Evolutionary conservation across 768 basidiomycete genomes (phyloP).

Genomic region (Suillus decipiens): DNA sequence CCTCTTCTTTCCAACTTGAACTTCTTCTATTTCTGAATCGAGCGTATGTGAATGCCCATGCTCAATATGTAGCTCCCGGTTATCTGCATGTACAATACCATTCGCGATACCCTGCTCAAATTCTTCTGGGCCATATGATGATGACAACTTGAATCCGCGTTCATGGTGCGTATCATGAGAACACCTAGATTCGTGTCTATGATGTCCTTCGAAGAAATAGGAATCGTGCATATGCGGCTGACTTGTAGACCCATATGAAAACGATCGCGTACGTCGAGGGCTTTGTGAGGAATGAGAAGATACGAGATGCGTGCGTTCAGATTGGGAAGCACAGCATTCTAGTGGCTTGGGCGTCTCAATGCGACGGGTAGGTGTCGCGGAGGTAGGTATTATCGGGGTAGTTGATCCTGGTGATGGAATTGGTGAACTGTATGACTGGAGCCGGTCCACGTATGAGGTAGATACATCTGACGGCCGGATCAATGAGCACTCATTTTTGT

Average conservation of each 20-base stretch:
- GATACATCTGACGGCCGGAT: slow-evolving; percentile 56
- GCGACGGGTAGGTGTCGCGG: slow-evolving; percentile 1
- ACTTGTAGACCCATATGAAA: slow-evolving; percentile 25
- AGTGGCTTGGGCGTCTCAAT: slow-evolving; percentile 6
- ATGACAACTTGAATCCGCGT: slow-evolving; percentile 20
- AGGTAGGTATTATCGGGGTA: slow-evolving; percentile 19
- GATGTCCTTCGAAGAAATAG: slow-evolving; percentile 36
- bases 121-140: slow-evolving; percentile 24
- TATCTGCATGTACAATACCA: slow-evolving; percentile 8
- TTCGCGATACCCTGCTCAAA: slow-evolving; percentile 1
- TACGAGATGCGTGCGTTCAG: slow-evolving; percentile 25
- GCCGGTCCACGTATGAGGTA: slow-evolving; percentile 70
- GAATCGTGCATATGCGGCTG: slow-evolving; percentile 10
- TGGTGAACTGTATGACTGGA: slow-evolving; percentile 63
- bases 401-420: slow-evolving; percentile 41
- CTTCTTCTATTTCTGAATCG: slow-evolving; percentile 22
- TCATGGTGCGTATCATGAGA: slow-evolving; percentile 33
- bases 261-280: neutral
- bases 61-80: slow-evolving; percentile 3
- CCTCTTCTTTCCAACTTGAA: slow-evolving; percentile 51
- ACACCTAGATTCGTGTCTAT: slow-evolving; percentile 33
- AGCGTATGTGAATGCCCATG: slow-evolving; percentile 16
- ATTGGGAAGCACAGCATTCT: neutral
- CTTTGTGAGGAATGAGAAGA: slow-evolving; percentile 7
- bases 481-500: neutral